A percentile compares a stretch with the other conserved stretches of the same genome.
Evolutionary conservation across 2,329 filamentous ascomycete genomes (phyloP).

Genomic region (Fusarium sp.): DNA sequence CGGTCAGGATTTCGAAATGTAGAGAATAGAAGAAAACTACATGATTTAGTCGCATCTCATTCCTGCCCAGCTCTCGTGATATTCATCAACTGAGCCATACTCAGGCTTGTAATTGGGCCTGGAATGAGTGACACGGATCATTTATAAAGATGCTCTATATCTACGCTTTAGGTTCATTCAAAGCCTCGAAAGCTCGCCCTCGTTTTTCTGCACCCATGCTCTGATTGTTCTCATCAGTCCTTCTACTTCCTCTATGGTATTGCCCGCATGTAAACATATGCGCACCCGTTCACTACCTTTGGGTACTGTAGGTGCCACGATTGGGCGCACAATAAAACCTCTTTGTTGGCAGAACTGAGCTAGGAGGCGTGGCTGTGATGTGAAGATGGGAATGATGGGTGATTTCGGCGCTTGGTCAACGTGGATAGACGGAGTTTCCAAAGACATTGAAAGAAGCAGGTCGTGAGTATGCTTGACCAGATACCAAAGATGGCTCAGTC

Average conservation of each 20-base stretch:
- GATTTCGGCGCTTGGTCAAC: conserved; percentile 57
- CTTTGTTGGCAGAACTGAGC: conserved; percentile 66
- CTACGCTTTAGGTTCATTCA: neutral
- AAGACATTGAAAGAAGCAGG: conserved; percentile 54
- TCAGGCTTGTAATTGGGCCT: conserved; percentile 21
- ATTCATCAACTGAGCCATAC: no score
- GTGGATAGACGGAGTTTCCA: conserved; percentile 35
- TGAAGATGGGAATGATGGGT: conserved; percentile 72
- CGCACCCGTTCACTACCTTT: conserved; percentile 69
- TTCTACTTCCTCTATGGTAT: conserved; percentile 66
- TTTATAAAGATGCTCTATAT: no score
- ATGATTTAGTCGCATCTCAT: no score
- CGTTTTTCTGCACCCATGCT: conserved; percentile 51
- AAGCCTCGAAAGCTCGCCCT: neutral
- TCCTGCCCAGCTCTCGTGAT: no score
- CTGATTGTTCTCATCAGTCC: conserved; percentile 59
- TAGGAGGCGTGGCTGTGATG: conserved; percentile 64
- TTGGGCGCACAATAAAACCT: conserved; percentile 69
- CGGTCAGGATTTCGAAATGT: no score
- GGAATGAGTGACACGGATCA: no score
- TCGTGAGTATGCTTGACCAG: conserved; percentile 53
- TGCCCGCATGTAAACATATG: conserved; percentile 74
- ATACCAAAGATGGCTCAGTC: conserved; percentile 46
- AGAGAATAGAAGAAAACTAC: no score
- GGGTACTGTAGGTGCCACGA: conserved; percentile 75